Evolutionary conservation across 2,329 filamentous ascomycete species (phyloP).

Genomic region (Magnaporthales sp.): DNA sequence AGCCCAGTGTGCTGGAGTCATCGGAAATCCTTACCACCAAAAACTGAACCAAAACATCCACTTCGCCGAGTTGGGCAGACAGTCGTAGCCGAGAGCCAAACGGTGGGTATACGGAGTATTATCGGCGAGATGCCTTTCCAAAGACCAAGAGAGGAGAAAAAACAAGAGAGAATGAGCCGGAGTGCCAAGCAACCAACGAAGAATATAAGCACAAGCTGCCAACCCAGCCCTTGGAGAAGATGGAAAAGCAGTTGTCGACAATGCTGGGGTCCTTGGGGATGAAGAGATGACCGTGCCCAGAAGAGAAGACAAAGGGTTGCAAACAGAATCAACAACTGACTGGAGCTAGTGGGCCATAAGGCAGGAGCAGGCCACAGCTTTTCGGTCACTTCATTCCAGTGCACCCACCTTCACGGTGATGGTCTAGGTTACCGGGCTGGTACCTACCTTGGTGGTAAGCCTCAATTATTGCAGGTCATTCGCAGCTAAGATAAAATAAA

Average conservation of each 20-base stretch:
- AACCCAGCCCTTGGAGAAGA: not conserved
- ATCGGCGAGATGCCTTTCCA: conserved; percentile 2
- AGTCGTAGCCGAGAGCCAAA: not conserved
- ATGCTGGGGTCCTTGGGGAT: not conserved
- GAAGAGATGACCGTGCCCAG: not conserved
- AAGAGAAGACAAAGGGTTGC: not conserved
- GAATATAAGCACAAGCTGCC: not conserved
- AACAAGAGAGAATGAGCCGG: not conserved
- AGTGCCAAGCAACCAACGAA: not conserved
- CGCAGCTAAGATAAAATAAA: not conserved
- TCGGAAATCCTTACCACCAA: conserved; percentile 1
- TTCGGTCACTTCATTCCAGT: not conserved
- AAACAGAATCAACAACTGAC: not conserved
- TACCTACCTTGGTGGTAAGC: not conserved
- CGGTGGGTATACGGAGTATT: not conserved
- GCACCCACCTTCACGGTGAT: not conserved
- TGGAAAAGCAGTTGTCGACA: not conserved
- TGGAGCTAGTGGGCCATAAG: not conserved
- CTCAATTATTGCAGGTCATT: not conserved
- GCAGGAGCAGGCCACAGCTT: not conserved
- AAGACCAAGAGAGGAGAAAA: conserved; percentile 2
- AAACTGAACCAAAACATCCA: conserved; percentile 3
- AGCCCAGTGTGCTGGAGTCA: not conserved
- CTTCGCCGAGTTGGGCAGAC: not conserved
- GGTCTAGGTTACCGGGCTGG: not conserved